A percentile compares a stretch with the other conserved stretches of the same genome.
phyloP scores from a whole-genome alignment of 805 yeast species.

The Danielia reshetovae region DNA sequence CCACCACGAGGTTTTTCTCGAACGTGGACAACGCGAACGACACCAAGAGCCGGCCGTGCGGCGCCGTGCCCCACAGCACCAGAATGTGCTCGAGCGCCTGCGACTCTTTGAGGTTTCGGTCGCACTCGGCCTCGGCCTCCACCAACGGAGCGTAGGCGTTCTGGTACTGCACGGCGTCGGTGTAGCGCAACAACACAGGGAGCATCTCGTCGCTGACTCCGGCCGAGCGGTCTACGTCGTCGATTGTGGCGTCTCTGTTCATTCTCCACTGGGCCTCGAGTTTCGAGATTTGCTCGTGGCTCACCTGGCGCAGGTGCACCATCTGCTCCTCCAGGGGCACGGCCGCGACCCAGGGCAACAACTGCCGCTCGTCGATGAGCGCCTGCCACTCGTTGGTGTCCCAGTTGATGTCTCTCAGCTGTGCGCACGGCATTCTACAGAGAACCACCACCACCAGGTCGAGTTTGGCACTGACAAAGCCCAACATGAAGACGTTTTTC shows the following conservation, averaged over 20 bases:
- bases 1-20: slow-evolving; percentile 66
- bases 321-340: slow-evolving; percentile 63
- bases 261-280: slow-evolving; percentile 81
- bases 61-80: slow-evolving; percentile 69
- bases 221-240: slow-evolving; percentile 45
- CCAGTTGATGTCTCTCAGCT: slow-evolving; percentile 73
- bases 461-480: slow-evolving; percentile 82
- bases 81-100: slow-evolving; percentile 70
- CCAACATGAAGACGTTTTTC: slow-evolving; percentile 71
- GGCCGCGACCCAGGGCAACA: slow-evolving; percentile 78
- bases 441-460: slow-evolving; percentile 83
- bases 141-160: slow-evolving; percentile 80
- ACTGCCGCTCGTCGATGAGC: slow-evolving; percentile 71
- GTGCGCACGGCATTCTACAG: slow-evolving; percentile 88
- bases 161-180: slow-evolving; percentile 83
- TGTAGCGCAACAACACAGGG: slow-evolving; percentile 73
- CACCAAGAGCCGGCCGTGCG: slow-evolving; percentile 63
- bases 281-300: slow-evolving; percentile 61
- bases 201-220: slow-evolving; percentile 50
- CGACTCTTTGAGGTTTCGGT: slow-evolving; percentile 67
- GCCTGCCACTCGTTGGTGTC: slow-evolving; percentile 87
- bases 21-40: slow-evolving; percentile 64
- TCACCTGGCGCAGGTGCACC: slow-evolving; percentile 50
- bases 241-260: slow-evolving; percentile 66
- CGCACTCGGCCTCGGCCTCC: slow-evolving; percentile 77